A percentile compares a stretch with the other conserved stretches of the same genome.
Conservation (phyloP, 371 early-diverging fungal species). For the Rhizopus stolonifer region DNA sequence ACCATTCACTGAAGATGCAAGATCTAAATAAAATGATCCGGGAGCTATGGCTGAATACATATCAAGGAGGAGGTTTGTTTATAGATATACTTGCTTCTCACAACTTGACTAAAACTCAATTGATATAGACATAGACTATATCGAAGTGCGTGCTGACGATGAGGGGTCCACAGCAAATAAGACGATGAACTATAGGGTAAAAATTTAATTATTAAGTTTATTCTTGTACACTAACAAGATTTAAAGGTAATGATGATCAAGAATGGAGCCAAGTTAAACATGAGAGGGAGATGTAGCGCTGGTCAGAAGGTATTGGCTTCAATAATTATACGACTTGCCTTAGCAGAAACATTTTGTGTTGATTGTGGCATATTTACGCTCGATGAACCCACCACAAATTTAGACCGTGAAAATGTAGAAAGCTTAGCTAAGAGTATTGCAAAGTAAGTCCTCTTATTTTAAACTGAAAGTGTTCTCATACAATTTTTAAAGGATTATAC, state of each 20-base stretch:
- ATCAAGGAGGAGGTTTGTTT: conserved; percentile 88
- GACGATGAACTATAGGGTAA: conserved; percentile 90
- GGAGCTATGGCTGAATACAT: conserved; percentile 97
- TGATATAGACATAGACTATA: conserved; percentile 87
- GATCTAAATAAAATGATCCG: conserved; percentile 97
- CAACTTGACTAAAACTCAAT: no score
- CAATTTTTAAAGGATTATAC: conserved; percentile 63
- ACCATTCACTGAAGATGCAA: conserved; percentile 95
- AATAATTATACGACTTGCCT: conserved; percentile 96
- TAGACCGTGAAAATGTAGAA: conserved; percentile 94
- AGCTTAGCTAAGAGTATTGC: conserved; percentile 87
- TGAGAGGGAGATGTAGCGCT: conserved; percentile 98
- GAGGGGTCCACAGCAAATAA: conserved; percentile 67
- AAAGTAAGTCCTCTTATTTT: conserved; percentile 44
- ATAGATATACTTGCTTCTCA: not conserved
- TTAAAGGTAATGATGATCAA: conserved; percentile 95
- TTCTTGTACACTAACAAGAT: no score
- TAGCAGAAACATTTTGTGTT: conserved; percentile 95
- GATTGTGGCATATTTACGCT: conserved; percentile 97
- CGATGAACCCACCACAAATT: conserved; percentile 99
- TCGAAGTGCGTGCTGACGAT: conserved; percentile 90
- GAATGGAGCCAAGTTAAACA: conserved; percentile 88
- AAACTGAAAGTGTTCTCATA: not conserved
- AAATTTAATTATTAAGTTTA: conserved; percentile 10
- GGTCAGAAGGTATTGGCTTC: conserved; percentile 99